These are phyloP conservation scores for Candida koratica DNA, from an alignment of 805 yeast genomes.

Conservation along the genomic window DNA sequence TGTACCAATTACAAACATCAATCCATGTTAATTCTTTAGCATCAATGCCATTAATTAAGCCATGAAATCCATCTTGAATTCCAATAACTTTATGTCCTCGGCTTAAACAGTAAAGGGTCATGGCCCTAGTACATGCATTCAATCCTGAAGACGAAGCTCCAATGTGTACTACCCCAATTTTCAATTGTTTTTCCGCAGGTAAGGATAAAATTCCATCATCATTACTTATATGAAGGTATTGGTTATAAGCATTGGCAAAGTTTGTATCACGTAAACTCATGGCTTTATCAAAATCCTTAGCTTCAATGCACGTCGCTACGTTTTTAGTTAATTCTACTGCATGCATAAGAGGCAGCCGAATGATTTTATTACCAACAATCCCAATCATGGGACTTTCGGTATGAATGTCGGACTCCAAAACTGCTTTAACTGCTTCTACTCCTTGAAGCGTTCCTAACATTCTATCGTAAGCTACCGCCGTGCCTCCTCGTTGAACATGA, in stretches of 20 bases:
- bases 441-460: conserved; percentile 74
- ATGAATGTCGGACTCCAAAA: conserved; percentile 60
- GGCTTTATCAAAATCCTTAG: conserved; percentile 65
- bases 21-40: conserved; percentile 62
- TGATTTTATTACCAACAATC: conserved; percentile 65
- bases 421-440: conserved; percentile 76
- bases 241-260: conserved; percentile 59
- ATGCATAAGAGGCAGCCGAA: conserved; percentile 63
- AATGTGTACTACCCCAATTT: conserved; percentile 67
- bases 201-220: conserved; percentile 38
- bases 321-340: conserved; percentile 69
- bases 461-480: conserved; percentile 73
- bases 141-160: conserved; percentile 82
- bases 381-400: conserved; percentile 82
- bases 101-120: conserved; percentile 70
- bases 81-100: conserved; percentile 71
- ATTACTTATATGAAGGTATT: conserved; percentile 53
- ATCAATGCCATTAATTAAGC: conserved; percentile 60
- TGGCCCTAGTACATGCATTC: conserved; percentile 73
- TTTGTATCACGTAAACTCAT: conserved; percentile 68
- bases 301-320: conserved; percentile 66
- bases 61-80: conserved; percentile 71
- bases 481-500: conserved; percentile 81
- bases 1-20: conserved; percentile 69
- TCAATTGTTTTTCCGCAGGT: conserved; percentile 50